These are phyloP conservation scores for Colletotrichum sp. DNA, from an alignment of 2,329 filamentous ascomycete genomes.

Conservation along the genomic window DNA sequence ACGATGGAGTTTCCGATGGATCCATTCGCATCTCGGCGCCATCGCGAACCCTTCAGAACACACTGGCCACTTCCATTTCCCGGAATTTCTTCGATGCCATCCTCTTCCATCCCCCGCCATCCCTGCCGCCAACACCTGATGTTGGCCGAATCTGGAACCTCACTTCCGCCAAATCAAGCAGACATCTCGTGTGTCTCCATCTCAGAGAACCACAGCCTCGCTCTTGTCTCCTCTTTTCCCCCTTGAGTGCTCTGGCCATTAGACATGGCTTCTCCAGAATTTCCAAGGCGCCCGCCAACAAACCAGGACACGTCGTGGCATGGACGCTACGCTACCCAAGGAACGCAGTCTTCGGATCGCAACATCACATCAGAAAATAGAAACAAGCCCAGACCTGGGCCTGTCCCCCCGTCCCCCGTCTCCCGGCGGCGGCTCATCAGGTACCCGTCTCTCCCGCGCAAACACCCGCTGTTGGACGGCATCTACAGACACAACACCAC, in stretches of 20 bases:
- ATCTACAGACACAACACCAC: background rate
- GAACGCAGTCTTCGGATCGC: background rate
- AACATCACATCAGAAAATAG: background rate
- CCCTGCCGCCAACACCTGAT: background rate
- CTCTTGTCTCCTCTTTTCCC: background rate
- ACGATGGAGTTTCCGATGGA: background rate
- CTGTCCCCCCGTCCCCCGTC: background rate
- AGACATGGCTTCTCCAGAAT: background rate
- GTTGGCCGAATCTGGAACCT: background rate
- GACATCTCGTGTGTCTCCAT: background rate
- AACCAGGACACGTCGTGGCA: background rate
- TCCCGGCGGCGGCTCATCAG: background rate
- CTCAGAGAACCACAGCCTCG: background rate
- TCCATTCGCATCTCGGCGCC: background rate
- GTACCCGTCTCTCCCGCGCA: constrained; percentile 2
- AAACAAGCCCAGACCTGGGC: background rate
- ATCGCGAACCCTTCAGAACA: background rate
- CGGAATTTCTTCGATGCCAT: background rate
- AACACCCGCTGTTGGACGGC: background rate
- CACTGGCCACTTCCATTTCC: background rate
- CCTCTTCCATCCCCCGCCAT: background rate
- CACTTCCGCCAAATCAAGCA: background rate
- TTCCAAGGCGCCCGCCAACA: background rate
- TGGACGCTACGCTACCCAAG: background rate
- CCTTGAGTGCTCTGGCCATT: background rate